These are phyloP conservation scores for Magnolia officinalis DNA, from an alignment of 164 flowering plant species.

Conservation along the genomic window DNA sequence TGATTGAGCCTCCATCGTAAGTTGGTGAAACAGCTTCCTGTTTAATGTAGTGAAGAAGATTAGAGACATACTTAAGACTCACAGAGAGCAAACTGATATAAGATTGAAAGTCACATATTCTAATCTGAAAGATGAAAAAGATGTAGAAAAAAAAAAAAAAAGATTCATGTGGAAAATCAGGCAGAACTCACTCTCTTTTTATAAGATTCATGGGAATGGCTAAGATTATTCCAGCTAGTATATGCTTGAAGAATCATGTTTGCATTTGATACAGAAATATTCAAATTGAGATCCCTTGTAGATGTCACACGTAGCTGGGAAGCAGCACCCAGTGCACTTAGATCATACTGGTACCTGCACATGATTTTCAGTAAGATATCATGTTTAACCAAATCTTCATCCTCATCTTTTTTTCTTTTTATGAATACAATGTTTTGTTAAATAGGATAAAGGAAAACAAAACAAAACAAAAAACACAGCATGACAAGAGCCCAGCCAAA, in stretches of 20 bases:
- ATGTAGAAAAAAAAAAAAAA: neutral
- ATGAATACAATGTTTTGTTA: no score
- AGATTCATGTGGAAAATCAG: neutral
- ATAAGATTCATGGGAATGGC: constrained; percentile 44
- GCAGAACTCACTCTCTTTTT: constrained; percentile 36
- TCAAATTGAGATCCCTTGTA: constrained; percentile 73
- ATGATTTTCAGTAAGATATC: constrained; percentile 6
- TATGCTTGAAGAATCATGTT: constrained; percentile 96
- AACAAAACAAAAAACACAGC: no score
- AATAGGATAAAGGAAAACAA: no score
- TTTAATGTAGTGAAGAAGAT: constrained; percentile 5
- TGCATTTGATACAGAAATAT: constrained; percentile 84
- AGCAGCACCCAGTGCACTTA: constrained; percentile 58
- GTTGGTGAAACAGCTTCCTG: constrained; percentile 52
- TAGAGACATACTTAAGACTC: neutral
- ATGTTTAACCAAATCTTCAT: neutral
- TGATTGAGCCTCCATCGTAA: constrained; percentile 41
- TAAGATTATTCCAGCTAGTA: constrained; percentile 89
- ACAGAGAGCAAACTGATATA: neutral
- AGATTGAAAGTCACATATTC: neutral
- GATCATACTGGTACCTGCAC: constrained; percentile 75
- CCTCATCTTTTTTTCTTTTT: neutral
- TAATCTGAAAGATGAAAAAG: neutral
- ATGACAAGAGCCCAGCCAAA: no score
- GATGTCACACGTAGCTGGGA: constrained; percentile 80